phyloP scores from a whole-genome alignment of 2,329 filamentous ascomycete species.

The Paracoccidioides lutzii region DNA sequence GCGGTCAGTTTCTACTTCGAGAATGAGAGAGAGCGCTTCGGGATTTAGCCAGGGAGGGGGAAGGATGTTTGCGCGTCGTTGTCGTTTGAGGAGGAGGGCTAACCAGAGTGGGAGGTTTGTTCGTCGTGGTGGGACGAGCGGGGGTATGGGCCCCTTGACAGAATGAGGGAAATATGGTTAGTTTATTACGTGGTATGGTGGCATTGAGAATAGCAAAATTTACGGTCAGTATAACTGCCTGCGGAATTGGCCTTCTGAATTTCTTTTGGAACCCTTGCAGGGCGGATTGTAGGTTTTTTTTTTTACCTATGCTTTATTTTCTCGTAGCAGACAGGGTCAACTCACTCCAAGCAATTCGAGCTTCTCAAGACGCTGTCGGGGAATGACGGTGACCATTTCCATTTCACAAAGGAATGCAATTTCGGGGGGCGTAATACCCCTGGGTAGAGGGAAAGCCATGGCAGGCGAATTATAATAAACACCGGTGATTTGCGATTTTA shows the following conservation, averaged over 20 bases:
- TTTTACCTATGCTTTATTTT: neutral
- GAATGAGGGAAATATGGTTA: slow-evolving; percentile 5
- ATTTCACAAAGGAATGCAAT: slow-evolving; percentile 94
- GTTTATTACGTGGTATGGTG: neutral
- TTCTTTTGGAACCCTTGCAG: neutral
- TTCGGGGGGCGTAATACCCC: slow-evolving; percentile 68
- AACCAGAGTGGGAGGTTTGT: slow-evolving; percentile 81
- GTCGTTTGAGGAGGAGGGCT: slow-evolving; percentile 84
- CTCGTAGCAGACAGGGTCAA: slow-evolving; percentile 3
- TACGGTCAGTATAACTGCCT: neutral
- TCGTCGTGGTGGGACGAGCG: slow-evolving; percentile 69
- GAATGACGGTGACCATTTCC: slow-evolving; percentile 87
- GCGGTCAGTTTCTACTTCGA: slow-evolving; percentile 65
- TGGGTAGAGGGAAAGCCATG: slow-evolving; percentile 51
- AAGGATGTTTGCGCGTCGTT: slow-evolving; percentile 83
- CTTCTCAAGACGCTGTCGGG: slow-evolving; percentile 75
- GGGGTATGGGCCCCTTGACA: slow-evolving; percentile 59
- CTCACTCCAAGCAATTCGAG: slow-evolving; percentile 76
- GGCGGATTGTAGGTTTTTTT: slow-evolving; percentile 1
- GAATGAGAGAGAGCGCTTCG: slow-evolving; percentile 60
- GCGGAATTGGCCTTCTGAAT: neutral
- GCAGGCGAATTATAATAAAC: slow-evolving; percentile 3
- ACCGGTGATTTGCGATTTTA: neutral
- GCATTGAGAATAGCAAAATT: neutral
- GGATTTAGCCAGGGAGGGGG: slow-evolving; percentile 80